phyloP scores from a whole-genome alignment of 805 yeast species.

The Hyphopichia homilentoma region DNA sequence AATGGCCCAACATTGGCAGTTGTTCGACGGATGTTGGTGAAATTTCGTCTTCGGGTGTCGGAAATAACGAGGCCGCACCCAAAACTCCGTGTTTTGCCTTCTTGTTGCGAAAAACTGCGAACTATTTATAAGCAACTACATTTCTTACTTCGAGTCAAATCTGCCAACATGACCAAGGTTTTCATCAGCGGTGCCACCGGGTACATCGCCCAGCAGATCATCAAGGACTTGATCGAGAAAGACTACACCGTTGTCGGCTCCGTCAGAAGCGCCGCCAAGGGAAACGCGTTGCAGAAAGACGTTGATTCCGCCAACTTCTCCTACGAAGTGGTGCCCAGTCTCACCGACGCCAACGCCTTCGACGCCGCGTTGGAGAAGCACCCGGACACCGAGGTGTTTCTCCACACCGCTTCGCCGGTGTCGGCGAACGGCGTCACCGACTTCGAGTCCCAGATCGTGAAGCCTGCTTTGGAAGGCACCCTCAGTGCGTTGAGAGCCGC shows the following conservation, averaged over 20 bases:
- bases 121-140: neutral
- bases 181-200: conserved; percentile 50
- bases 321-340: conserved; percentile 41
- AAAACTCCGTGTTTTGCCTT: neutral
- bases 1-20: neutral
- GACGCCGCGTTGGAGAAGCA: conserved; percentile 37
- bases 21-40: neutral
- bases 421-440: conserved; percentile 34
- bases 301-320: conserved; percentile 17
- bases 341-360: conserved; percentile 39
- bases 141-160: neutral
- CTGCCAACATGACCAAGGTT: conserved; percentile 12
- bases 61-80: neutral
- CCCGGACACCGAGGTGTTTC: conserved; percentile 47
- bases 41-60: neutral
- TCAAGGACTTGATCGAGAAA: conserved; percentile 30
- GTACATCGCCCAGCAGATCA: conserved; percentile 45
- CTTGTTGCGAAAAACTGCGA: conserved; percentile 2
- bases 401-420: conserved; percentile 61
- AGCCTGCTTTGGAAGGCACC: conserved; percentile 53
- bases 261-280: conserved; percentile 42
- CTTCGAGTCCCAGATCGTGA: conserved; percentile 43
- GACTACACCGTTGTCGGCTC: conserved; percentile 46
- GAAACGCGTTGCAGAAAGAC: conserved; percentile 26
- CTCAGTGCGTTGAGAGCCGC: conserved; percentile 45